Evolutionary conservation across 768 basidiomycete genomes (phyloP), one percentile per base, ranked within the genome.

Genomic region (Amanita rubescens): DNA sequence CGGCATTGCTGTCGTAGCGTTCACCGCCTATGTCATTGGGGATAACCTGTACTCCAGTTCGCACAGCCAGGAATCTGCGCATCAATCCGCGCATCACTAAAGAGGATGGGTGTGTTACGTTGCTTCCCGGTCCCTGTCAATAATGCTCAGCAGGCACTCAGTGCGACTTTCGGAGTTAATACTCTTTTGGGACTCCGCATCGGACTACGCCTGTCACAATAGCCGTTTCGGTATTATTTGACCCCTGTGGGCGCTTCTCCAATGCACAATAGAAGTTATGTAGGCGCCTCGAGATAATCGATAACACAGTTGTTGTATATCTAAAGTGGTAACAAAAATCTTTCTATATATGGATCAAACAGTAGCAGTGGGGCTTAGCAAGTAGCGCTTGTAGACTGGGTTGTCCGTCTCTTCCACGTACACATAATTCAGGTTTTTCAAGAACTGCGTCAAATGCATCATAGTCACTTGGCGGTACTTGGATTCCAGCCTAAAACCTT

Each of bases 371-470:
- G 52, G 33, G 24, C 30, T 37, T 27, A 37, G 70, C 53, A 91
- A 71, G 70, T 85, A 91, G 60, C 83, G 75, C 61, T 78, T 84
- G 68, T 91, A 96, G 6, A 95, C 83, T 25, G 79, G 75, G 62
- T 96, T 98, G 39, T 88, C 68, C 22, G 95, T 98, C 70, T 98
- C 95, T 64, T 99, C 96, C 11, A 92, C 87, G 67, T 84, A 96
- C 0, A 81, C 75, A 62, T 95, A 99, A 53, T 87, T 89, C 25
- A 99, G 72, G 44, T 84, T 79, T 44, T 79, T 68, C 58, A 99
- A 69, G 67, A 90, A 97, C n/a, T 15, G 73, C 70, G 51, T 82
- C 77, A 60, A 97, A 97, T 47, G 80, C 78, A 11, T 71, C 71
- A 34, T 75, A 70, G 42, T 91, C 89, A 32, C 70, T 65, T 37